Percentiles rank a stretch among this genome's conserved stretches.
phyloP scores from a whole-genome alignment of 768 basidiomycete genomes.

The Tricholoma sp. region DNA sequence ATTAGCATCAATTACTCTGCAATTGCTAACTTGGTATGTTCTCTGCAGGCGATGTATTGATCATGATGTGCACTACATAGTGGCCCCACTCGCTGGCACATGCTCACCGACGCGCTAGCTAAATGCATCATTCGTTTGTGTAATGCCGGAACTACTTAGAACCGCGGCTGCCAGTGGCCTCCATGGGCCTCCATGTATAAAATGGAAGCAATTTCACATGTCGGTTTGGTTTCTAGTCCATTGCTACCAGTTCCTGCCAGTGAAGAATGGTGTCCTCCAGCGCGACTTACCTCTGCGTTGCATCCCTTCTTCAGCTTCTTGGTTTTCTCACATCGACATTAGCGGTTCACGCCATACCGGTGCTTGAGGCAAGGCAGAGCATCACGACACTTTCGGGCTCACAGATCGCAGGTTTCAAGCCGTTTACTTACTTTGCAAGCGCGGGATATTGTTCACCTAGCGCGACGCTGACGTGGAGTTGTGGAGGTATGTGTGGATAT shows the following conservation, averaged over 20 bases:
- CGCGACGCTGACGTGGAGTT: not conserved
- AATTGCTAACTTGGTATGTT: too few species aligned
- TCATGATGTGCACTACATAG: too few species aligned
- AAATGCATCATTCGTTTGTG: too few species aligned
- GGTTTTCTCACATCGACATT: not conserved
- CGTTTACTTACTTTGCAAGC: slow-evolving; percentile 39
- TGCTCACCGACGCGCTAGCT: too few species aligned
- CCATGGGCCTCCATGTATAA: not conserved
- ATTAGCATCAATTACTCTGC: too few species aligned
- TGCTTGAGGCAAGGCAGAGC: slow-evolving; percentile 10
- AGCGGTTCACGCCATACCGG: not conserved
- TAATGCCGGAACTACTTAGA: too few species aligned
- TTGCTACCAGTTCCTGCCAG: not conserved
- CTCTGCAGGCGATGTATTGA: too few species aligned
- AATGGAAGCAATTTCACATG: not conserved
- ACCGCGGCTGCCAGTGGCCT: too few species aligned
- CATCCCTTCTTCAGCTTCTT: not conserved
- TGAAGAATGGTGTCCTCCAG: not conserved
- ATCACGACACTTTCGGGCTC: slow-evolving; percentile 27
- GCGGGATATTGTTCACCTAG: not conserved
- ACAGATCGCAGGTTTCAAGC: slow-evolving; percentile 31
- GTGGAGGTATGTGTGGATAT: not conserved
- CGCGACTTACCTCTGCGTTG: not conserved
- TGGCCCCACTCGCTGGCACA: too few species aligned
- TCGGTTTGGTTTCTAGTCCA: not conserved